These are phyloP conservation scores for Hypoxylon sp. DNA, from an alignment of 2,329 filamentous ascomycete species.

Conservation along the genomic window DNA sequence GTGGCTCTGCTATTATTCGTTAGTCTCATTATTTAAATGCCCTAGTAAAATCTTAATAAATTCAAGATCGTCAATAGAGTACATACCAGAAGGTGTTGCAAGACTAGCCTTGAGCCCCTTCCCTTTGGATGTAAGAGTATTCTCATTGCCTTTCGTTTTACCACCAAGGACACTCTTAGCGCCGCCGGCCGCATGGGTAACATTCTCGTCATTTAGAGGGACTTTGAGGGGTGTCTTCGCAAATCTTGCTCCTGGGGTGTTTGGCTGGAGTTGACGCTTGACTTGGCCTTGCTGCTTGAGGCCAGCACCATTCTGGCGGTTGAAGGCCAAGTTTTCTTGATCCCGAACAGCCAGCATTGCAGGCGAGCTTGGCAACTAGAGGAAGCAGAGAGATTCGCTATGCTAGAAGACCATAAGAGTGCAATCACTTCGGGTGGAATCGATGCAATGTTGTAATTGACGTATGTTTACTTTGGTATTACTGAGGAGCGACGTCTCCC, in stretches of 20 bases:
- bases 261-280: conserved; percentile 60
- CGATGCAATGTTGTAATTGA: conserved; percentile 23
- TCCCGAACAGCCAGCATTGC: conserved; percentile 84
- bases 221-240: conserved; percentile 88
- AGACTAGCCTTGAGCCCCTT: conserved; percentile 72
- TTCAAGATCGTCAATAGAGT: not conserved
- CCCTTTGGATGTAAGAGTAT: conserved; percentile 66
- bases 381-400: not conserved
- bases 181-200: conserved; percentile 68
- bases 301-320: conserved; percentile 78
- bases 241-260: conserved; percentile 82
- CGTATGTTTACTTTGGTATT: conserved; percentile 27
- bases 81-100: conserved; percentile 84
- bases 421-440: conserved; percentile 8
- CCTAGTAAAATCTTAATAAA: not conserved
- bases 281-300: conserved; percentile 71
- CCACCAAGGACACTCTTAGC: conserved; percentile 73
- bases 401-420: not conserved
- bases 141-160: conserved; percentile 70
- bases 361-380: conserved; percentile 42
- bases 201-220: conserved; percentile 88
- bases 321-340: conserved; percentile 89
- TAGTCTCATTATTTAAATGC: conserved; percentile 1
- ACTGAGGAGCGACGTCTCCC: conserved; percentile 32
- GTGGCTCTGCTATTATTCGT: conserved; percentile 65